Conservation (phyloP, 2,329 filamentous ascomycete species). For the Clonostachys rhizophaga region DNA sequence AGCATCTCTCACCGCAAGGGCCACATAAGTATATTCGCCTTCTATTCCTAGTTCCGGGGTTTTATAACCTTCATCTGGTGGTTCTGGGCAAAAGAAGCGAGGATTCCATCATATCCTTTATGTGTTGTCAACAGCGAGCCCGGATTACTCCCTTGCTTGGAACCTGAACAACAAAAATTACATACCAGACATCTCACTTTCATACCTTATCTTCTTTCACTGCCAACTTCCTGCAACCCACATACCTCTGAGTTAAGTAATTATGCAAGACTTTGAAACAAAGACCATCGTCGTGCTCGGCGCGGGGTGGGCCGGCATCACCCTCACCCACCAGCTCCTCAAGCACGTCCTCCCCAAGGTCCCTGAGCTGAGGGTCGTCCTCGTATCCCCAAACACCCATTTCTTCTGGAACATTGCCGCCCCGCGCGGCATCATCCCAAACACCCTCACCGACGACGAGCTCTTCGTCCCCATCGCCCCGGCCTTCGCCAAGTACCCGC, state of each 20-base stretch:
- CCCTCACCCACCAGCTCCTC: constrained; percentile 45
- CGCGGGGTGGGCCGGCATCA: constrained; percentile 38
- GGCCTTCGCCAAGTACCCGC: constrained; percentile 41
- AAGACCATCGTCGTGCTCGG: constrained; percentile 45
- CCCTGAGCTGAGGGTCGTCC: constrained; percentile 33
- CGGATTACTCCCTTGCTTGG: no score
- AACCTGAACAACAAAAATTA: no score
- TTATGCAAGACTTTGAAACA: constrained; percentile 6
- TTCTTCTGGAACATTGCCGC: constrained; percentile 45
- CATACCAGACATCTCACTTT: no score
- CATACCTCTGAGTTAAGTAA: constrained; percentile 6
- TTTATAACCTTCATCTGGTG: no score
- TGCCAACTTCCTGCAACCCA: no score
- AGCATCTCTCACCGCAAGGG: no score
- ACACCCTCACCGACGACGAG: constrained; percentile 34
- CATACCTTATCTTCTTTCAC: no score
- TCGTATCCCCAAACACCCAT: constrained; percentile 41
- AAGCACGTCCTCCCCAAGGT: constrained; percentile 31
- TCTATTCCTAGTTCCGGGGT: no score
- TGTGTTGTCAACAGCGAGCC: no score
- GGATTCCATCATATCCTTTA: no score
- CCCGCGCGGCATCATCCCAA: constrained; percentile 40
- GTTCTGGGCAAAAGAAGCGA: no score
- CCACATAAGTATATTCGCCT: no score
- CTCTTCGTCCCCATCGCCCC: constrained; percentile 26